A percentile compares a stretch with the other conserved stretches of the same genome.
These are phyloP conservation scores for Exophiala oligosperma DNA, from an alignment of 2,329 filamentous ascomycete genomes.

Conservation along the genomic window DNA sequence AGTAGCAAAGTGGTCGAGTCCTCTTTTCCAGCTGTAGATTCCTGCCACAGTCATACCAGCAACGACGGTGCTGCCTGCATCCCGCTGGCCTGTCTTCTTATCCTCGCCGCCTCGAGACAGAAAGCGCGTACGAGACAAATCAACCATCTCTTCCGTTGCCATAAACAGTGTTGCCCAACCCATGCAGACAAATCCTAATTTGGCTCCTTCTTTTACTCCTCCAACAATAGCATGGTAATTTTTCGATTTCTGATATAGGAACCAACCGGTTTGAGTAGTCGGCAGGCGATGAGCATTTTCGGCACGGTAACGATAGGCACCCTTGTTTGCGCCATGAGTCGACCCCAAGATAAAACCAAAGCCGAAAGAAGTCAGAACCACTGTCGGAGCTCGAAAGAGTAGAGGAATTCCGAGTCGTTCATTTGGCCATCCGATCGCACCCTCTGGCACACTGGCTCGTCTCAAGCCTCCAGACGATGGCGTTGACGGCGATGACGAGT, in stretches of 20 bases:
- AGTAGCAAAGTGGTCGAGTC: slow-evolving; percentile 74
- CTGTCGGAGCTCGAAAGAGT: slow-evolving; percentile 64
- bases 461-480: too few relatives aligned
- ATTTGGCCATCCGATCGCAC: slow-evolving; percentile 30
- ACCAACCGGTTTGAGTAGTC: slow-evolving; percentile 81
- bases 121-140: slow-evolving; percentile 64
- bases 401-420: slow-evolving; percentile 63
- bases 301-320: slow-evolving; percentile 82
- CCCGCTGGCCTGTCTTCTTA: slow-evolving; percentile 62
- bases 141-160: slow-evolving; percentile 79
- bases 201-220: slow-evolving; percentile 74
- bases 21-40: slow-evolving; percentile 80
- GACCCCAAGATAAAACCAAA: slow-evolving; percentile 72
- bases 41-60: slow-evolving; percentile 84
- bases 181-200: slow-evolving; percentile 69
- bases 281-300: slow-evolving; percentile 96
- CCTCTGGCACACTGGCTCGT: slow-evolving; percentile 6
- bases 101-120: slow-evolving; percentile 83
- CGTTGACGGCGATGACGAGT: too few relatives aligned
- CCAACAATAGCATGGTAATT: slow-evolving; percentile 84
- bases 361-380: slow-evolving; percentile 62
- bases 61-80: slow-evolving; percentile 77
- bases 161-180: slow-evolving; percentile 77
- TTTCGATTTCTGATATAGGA: slow-evolving; percentile 97
- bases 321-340: slow-evolving; percentile 69